Evolutionary conservation across 2,329 filamentous ascomycete genomes (phyloP).

Genomic region (Xylaria multiplex): DNA sequence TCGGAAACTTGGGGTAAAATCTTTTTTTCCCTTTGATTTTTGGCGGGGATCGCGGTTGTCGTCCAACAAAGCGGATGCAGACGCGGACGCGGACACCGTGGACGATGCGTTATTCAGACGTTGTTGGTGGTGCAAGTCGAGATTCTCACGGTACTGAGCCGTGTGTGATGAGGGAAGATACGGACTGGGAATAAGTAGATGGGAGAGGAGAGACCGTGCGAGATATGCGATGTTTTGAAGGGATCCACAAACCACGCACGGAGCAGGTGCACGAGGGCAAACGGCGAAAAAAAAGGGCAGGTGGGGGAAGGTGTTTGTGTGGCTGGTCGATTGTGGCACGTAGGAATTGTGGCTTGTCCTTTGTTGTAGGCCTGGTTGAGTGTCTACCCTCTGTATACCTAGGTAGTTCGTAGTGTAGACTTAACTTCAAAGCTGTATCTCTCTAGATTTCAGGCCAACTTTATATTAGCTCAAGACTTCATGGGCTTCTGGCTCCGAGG

Average conservation of each 20-base stretch:
- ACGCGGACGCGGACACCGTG: constrained; percentile 39
- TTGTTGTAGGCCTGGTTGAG: too few relatives aligned
- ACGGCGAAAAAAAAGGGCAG: too few relatives aligned
- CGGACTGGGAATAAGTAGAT: constrained; percentile 29
- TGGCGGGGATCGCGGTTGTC: constrained; percentile 27
- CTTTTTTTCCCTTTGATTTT: constrained; percentile 1
- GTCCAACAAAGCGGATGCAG: constrained; percentile 32
- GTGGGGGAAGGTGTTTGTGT: too few relatives aligned
- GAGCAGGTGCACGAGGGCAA: constrained; percentile 13
- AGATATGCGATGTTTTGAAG: constrained; percentile 26
- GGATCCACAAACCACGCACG: constrained; percentile 38
- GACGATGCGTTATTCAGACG: constrained; percentile 39
- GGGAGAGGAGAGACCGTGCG: constrained; percentile 34
- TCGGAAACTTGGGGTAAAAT: constrained; percentile 6
- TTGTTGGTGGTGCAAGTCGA: constrained; percentile 39
- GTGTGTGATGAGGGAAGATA: constrained; percentile 36
- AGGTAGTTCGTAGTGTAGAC: too few relatives aligned
- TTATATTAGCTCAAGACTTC: background rate
- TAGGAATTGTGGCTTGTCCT: too few relatives aligned
- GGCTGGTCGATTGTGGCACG: too few relatives aligned
- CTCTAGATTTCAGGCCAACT: background rate
- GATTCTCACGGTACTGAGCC: constrained; percentile 41
- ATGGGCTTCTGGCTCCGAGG: background rate
- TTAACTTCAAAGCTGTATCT: too few relatives aligned
- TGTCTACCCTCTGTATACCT: too few relatives aligned